Conservation (phyloP, 441 rosid genomes). For the Capsella rubella region DNA sequence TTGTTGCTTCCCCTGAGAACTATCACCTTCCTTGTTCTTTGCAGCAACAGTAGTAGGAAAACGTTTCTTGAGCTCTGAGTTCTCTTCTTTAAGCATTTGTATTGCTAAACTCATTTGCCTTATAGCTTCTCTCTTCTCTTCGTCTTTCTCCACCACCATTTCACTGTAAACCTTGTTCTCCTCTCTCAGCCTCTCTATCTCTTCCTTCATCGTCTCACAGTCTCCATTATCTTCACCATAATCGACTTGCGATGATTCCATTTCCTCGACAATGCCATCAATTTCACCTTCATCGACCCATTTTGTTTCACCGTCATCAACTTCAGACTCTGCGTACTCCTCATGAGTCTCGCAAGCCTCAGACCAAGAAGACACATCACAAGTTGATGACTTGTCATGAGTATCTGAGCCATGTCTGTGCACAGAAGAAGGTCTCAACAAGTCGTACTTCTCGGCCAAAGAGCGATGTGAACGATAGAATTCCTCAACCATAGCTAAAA, state of each 20-base stretch:
- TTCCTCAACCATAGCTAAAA: slow-evolving; percentile 50
- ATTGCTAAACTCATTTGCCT: slow-evolving; percentile 47
- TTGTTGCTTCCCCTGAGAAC: slow-evolving; percentile 33
- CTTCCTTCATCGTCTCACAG: slow-evolving; percentile 52
- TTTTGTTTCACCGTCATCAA: slow-evolving; percentile 62
- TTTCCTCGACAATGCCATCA: slow-evolving; percentile 10
- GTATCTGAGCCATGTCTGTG: slow-evolving; percentile 62
- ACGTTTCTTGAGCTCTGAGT: slow-evolving; percentile 40
- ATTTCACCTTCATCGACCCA: slow-evolving; percentile 32
- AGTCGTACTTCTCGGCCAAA: slow-evolving; percentile 59
- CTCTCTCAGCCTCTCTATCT: slow-evolving; percentile 54
- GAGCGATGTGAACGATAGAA: slow-evolving; percentile 52
- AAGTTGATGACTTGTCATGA: slow-evolving; percentile 48
- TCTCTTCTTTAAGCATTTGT: slow-evolving; percentile 45
- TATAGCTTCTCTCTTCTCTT: slow-evolving; percentile 67
- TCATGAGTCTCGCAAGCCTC: slow-evolving; percentile 42
- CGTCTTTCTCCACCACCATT: slow-evolving; percentile 45
- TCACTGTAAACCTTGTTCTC: slow-evolving; percentile 46
- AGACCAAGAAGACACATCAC: slow-evolving; percentile 40
- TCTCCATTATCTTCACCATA: not conserved
- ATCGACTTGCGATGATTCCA: not conserved
- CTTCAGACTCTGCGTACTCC: slow-evolving; percentile 72
- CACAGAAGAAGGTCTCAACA: slow-evolving; percentile 48
- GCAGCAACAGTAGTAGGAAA: slow-evolving; percentile 16
- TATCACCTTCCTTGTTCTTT: slow-evolving; percentile 28